Percentiles rank a stretch among this genome's conserved stretches.
phyloP scores from a whole-genome alignment of 2,329 filamentous ascomycete genomes.

The Cladophialophora immunda region DNA sequence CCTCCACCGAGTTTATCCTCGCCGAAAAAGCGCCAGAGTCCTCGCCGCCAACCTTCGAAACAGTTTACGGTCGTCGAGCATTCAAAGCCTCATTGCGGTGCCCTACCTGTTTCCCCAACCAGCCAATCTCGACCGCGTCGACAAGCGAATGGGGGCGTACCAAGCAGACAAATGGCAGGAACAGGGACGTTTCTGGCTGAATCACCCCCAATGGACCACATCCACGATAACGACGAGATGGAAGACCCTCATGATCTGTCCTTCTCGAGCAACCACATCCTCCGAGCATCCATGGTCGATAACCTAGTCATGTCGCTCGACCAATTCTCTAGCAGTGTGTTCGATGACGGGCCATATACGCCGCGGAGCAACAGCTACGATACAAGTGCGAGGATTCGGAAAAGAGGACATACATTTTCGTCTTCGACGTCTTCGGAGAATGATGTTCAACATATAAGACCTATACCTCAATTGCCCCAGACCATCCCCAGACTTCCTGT shows the following conservation, averaged over 20 bases:
- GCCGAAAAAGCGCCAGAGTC: slow-evolving; percentile 27
- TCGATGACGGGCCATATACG: slow-evolving; percentile 26
- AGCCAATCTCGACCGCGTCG: slow-evolving; percentile 13
- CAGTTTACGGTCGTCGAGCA: slow-evolving; percentile 3
- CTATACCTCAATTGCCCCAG: slow-evolving; percentile 48
- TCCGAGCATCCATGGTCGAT: slow-evolving; percentile 89
- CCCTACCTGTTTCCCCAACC: slow-evolving; percentile 26
- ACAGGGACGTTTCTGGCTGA: slow-evolving; percentile 33
- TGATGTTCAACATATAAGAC: slow-evolving; percentile 48
- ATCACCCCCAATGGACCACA: slow-evolving; percentile 25
- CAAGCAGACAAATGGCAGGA: slow-evolving; percentile 25
- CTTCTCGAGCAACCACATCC: slow-evolving; percentile 76
- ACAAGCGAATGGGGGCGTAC: slow-evolving; percentile 12
- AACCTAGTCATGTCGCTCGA: slow-evolving; percentile 96
- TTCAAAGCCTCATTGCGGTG: slow-evolving; percentile 16
- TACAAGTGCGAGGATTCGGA: slow-evolving; percentile 49
- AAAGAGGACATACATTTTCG: slow-evolving; percentile 67
- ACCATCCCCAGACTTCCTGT: slow-evolving; percentile 26
- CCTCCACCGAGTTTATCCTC: slow-evolving; percentile 15
- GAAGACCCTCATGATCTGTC: slow-evolving; percentile 86
- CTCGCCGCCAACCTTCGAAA: slow-evolving; percentile 22
- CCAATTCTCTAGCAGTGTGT: slow-evolving; percentile 68
- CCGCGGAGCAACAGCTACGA: slow-evolving; percentile 39
- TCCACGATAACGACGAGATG: slow-evolving; percentile 36
- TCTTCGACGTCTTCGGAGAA: slow-evolving; percentile 67